Percentiles rank a stretch among this genome's conserved stretches.
Conservation (phyloP, 176 grass and related monocot species). For the Phragmites australis region DNA sequence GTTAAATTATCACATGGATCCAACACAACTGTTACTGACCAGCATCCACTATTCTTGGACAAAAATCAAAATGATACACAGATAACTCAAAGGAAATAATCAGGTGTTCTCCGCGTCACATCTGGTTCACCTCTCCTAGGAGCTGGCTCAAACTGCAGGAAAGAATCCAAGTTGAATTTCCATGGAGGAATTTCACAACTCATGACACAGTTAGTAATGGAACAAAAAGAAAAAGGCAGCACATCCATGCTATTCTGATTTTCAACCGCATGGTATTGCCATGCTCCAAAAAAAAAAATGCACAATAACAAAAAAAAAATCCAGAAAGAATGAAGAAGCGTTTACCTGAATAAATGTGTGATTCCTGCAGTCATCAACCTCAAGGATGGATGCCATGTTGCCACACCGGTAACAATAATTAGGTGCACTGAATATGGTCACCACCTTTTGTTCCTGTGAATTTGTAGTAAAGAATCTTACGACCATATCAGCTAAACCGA, state of each 20-base stretch:
- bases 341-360: conserved; percentile 87
- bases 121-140: conserved; percentile 83
- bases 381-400: conserved; percentile 91
- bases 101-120: conserved; percentile 73
- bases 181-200: background rate
- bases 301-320: background rate
- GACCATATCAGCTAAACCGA: conserved; percentile 12
- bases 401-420: conserved; percentile 93
- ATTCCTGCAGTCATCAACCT: conserved; percentile 80
- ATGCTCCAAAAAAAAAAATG: background rate
- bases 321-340: background rate
- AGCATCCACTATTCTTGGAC: conserved; percentile 33
- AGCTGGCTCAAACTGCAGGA: conserved; percentile 62
- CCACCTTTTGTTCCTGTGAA: conserved; percentile 82
- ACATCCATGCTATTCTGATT: background rate
- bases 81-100: conserved; percentile 72
- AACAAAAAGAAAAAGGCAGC: background rate
- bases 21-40: conserved; percentile 41
- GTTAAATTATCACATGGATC: background rate
- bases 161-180: conserved; percentile 4
- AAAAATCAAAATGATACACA: background rate
- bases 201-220: background rate
- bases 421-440: conserved; percentile 89
- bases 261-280: background rate
- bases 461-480: conserved; percentile 9